phyloP scores from a whole-genome alignment of 257 asterid genomes.

The Phtheirospermum japonicum region DNA sequence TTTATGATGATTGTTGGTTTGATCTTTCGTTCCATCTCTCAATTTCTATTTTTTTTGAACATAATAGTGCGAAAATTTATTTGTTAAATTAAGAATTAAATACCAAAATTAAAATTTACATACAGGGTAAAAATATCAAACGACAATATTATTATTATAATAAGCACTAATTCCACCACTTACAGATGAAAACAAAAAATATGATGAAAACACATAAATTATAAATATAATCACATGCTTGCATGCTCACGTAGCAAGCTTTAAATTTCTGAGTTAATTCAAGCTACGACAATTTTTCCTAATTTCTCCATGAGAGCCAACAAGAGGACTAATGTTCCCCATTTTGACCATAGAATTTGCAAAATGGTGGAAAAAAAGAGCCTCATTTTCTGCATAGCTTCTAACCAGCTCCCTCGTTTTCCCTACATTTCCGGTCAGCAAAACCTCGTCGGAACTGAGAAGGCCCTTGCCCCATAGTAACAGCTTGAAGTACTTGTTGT shows the following conservation, averaged over 20 bases:
- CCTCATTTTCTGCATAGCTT: slow-evolving; percentile 51
- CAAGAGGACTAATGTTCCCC: slow-evolving; percentile 55
- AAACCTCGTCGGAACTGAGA: slow-evolving; percentile 61
- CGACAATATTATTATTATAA: slow-evolving; percentile 34
- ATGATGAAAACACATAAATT: background rate
- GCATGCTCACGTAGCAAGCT: background rate
- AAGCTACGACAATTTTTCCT: slow-evolving; percentile 48
- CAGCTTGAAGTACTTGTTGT: slow-evolving; percentile 60
- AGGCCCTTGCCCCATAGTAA: slow-evolving; percentile 58
- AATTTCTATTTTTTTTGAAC: too few species aligned
- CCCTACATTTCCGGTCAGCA: slow-evolving; percentile 44
- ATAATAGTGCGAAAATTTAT: background rate
- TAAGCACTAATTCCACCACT: slow-evolving; percentile 9
- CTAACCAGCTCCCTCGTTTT: slow-evolving; percentile 44
- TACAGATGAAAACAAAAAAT: background rate
- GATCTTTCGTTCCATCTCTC: too few species aligned
- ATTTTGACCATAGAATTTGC: slow-evolving; percentile 57
- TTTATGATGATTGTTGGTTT: too few species aligned
- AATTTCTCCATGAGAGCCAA: slow-evolving; percentile 50
- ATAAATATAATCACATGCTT: too few species aligned
- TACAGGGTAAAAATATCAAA: slow-evolving; percentile 26
- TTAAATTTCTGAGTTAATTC: slow-evolving; percentile 30
- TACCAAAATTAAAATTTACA: too few species aligned
- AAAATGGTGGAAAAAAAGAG: slow-evolving; percentile 51
- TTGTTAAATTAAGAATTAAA: background rate